Conservation (phyloP, 148 eudicot genomes). For the Camellia japonica region DNA sequence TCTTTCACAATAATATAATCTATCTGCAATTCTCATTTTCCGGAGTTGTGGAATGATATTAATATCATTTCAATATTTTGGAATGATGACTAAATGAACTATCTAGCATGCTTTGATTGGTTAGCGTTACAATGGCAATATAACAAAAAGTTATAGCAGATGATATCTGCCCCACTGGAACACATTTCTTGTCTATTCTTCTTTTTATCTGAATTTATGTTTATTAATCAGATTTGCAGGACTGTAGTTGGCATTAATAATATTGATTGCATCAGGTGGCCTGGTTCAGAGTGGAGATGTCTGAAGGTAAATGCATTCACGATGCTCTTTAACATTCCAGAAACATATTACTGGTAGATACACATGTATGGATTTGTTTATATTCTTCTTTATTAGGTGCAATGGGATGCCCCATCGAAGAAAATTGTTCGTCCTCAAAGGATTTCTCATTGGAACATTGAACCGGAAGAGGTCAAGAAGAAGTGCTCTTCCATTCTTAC, state of each 20-base stretch:
- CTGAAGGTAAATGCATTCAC: slow-evolving; percentile 17
- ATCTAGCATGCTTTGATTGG: not conserved
- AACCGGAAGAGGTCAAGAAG: not conserved
- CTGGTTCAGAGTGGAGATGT: slow-evolving; percentile 25
- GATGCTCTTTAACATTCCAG: not conserved
- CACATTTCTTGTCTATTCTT: not conserved
- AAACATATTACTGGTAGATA: not conserved
- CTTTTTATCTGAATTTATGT: not conserved
- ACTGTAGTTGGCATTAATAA: slow-evolving; percentile 16
- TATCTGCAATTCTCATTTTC: not conserved
- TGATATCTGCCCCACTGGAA: not conserved
- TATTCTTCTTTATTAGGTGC: not conserved
- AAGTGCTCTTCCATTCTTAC: not conserved
- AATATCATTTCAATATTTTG: not conserved
- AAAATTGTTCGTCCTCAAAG: not conserved
- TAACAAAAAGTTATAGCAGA: not conserved
- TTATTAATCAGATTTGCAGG: slow-evolving; percentile 13
- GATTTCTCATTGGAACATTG: slow-evolving; percentile 27
- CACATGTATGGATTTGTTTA: not conserved
- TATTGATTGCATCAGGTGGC: slow-evolving; percentile 24
- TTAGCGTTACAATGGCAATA: not conserved
- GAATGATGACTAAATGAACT: not conserved
- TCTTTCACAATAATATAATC: not conserved
- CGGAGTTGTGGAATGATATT: not conserved
- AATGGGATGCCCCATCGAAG: slow-evolving; percentile 17